Evolutionary conservation across 2,329 filamentous ascomycete genomes (phyloP), one percentile per base, ranked within the genome.

Genomic region (Xylaria arbuscula): DNA sequence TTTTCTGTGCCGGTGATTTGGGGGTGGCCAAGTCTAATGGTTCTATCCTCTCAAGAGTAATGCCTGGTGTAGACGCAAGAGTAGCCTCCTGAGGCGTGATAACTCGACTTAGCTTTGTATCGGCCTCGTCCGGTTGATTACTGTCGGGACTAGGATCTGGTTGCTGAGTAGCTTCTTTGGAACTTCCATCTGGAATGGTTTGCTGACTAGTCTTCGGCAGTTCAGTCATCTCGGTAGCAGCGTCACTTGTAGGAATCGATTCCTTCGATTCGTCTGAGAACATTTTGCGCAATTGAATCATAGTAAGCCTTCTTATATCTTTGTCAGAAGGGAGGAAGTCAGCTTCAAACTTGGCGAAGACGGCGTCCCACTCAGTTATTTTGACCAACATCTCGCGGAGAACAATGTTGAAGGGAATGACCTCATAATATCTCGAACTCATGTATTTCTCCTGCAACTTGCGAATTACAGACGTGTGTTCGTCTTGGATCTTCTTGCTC

Each of bases 311-410:
- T 70, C 94, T 89, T 76, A 99, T 97, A 81, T 99, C 96, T 76
- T 97, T 98, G 79, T 99, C 97, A 0, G 95, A 77, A 90, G 92
- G 95, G 75, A 99, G 91, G 81, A 95, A 99, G 74, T 97, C 92
- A 51, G 90, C 89, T 78, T 99, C 97, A 68, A 99, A 98, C 63
- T 96, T 92, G 64, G 89, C 86, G 81, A 99, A 99, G 0, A 89
- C 89, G 28, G 91, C 89, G 76, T 99, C 97, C 96, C 96, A 99
- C 72, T 94, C 93, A 22, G 94, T 90, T 3, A 95, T 94, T 74
- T 93, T 97, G 77, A 98, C 94, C 72, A 98, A 90, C 84, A 97
- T 96, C 64, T 93, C 92, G 72, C 95, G 90, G 58, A 98, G 88
- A 8, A 95, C 92, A 66, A 91, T 87, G 74, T 98, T 99, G 71